Evolutionary conservation across 768 basidiomycete species (phyloP).

Genomic region (Rhodotorula diobovata): DNA sequence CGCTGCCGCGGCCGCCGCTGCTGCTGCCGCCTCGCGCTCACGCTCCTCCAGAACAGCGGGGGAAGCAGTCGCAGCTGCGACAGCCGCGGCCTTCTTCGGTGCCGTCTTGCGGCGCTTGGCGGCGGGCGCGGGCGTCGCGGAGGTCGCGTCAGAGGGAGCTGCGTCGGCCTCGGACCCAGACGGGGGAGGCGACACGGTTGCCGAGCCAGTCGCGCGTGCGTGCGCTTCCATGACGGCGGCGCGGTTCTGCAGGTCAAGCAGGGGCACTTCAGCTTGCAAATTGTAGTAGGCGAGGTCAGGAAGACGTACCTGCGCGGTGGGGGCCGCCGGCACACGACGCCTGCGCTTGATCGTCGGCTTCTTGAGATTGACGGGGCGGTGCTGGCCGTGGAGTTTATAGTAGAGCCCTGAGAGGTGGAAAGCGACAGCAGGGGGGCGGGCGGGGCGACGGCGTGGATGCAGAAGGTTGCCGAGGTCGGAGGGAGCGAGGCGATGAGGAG

Average conservation of each 20-base stretch:
- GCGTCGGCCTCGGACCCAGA: constrained; percentile 22
- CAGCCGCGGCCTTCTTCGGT: constrained; percentile 19
- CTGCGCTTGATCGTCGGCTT: constrained; percentile 97
- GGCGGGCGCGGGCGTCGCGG: not conserved
- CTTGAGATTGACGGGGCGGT: constrained; percentile 97
- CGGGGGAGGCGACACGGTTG: constrained; percentile 10
- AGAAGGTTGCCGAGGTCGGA: not conserved
- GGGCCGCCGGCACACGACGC: constrained; percentile 89
- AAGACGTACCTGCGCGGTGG: constrained; percentile 22
- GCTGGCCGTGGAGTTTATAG: constrained; percentile 95
- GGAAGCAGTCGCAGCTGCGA: constrained; percentile 13
- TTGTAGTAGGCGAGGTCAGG: not conserved
- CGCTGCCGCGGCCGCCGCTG: not conserved
- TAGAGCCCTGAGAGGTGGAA: constrained; percentile 66
- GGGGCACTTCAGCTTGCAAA: no score
- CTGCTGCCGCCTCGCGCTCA: not conserved
- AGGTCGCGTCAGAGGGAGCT: not conserved
- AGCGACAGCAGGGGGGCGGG: not conserved
- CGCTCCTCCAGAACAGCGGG: not conserved
- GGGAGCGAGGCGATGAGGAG: not conserved
- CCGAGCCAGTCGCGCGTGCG: not conserved
- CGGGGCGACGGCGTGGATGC: not conserved
- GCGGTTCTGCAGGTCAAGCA: constrained; percentile 6
- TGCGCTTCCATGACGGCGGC: constrained; percentile 33
- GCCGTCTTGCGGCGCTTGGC: constrained; percentile 22